A percentile compares a stretch with the other conserved stretches of the same genome.
Conservation (phyloP, 495 filamentous ascomycete genomes). For the Mycothermus thermophilus region DNA sequence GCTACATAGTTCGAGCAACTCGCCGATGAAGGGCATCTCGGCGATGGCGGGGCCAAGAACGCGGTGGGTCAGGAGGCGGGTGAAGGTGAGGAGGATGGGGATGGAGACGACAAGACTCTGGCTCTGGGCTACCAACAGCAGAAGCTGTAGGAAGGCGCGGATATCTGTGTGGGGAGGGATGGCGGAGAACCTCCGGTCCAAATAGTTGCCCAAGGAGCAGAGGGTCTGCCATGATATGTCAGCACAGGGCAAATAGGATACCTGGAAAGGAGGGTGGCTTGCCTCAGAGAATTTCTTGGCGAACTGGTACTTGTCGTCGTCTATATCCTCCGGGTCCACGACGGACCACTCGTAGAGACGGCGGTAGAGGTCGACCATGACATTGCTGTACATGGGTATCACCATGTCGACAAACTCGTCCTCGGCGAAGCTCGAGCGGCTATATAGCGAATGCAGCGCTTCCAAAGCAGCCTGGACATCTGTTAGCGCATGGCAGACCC, state of each 20-base stretch:
- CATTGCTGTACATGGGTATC: constrained; percentile 58
- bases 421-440: constrained; percentile 54
- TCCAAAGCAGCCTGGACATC: constrained; percentile 59
- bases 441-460: constrained; percentile 69
- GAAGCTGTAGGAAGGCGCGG: constrained; percentile 62
- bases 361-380: constrained; percentile 56
- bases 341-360: constrained; percentile 71
- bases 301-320: constrained; percentile 83
- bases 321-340: constrained; percentile 63
- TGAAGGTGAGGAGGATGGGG: constrained; percentile 81
- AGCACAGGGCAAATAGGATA: constrained; percentile 5
- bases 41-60: constrained; percentile 48
- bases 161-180: constrained; percentile 44
- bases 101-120: constrained; percentile 86
- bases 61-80: constrained; percentile 56
- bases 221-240: constrained; percentile 45
- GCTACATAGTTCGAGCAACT: constrained; percentile 68
- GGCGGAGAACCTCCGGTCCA: constrained; percentile 59
- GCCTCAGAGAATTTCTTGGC: constrained; percentile 91
- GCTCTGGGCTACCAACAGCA: constrained; percentile 66
- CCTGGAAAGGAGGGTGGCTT: constrained; percentile 7
- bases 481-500: constrained; percentile 1
- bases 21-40: constrained; percentile 54
- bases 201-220: constrained; percentile 66
- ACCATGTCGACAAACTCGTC: constrained; percentile 70